These are phyloP conservation scores for Aspergillus candidus DNA, from an alignment of 2,329 filamentous ascomycete species.

Conservation along the genomic window DNA sequence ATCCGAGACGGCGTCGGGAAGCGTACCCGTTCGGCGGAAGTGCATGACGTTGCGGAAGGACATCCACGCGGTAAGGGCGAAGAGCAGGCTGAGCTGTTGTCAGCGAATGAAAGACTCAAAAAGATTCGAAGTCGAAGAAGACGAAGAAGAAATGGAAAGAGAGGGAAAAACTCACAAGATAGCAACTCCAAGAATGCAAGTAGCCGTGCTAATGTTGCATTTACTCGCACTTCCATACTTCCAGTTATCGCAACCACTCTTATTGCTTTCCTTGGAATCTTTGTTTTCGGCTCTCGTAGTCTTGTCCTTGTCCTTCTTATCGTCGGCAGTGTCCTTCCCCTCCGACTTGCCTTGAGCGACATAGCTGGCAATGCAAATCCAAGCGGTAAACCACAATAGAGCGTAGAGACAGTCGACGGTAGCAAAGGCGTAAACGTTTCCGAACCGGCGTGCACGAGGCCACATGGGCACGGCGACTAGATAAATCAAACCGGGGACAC, in stretches of 20 bases:
- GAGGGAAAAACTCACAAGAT: constrained; percentile 45
- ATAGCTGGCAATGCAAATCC: constrained; percentile 52
- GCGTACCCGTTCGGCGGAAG: constrained; percentile 52
- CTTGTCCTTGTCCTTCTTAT: constrained; percentile 29
- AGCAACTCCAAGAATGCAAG: constrained; percentile 51
- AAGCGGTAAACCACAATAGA: constrained; percentile 55
- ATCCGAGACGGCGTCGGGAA: constrained; percentile 42
- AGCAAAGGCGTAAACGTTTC: constrained; percentile 56
- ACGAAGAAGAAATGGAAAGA: neutral
- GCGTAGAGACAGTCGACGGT: constrained; percentile 49
- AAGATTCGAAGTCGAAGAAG: neutral
- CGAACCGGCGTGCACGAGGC: constrained; percentile 52
- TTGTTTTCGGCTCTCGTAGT: too few relatives aligned
- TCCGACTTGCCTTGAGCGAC: constrained; percentile 49
- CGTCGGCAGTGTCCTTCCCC: constrained; percentile 32
- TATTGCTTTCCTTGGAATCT: constrained; percentile 20
- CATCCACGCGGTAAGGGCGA: constrained; percentile 47
- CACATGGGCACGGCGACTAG: constrained; percentile 57
- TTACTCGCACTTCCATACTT: constrained; percentile 50
- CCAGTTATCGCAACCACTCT: constrained; percentile 50
- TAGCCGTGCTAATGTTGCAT: constrained; percentile 52
- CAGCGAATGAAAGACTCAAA: constrained; percentile 3
- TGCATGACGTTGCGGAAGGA: constrained; percentile 51
- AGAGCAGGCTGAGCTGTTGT: constrained; percentile 43
- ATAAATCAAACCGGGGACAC: constrained; percentile 54